These are phyloP conservation scores for Aspergillus egyptiacus DNA, from an alignment of 495 filamentous ascomycete genomes.

Conservation along the genomic window DNA sequence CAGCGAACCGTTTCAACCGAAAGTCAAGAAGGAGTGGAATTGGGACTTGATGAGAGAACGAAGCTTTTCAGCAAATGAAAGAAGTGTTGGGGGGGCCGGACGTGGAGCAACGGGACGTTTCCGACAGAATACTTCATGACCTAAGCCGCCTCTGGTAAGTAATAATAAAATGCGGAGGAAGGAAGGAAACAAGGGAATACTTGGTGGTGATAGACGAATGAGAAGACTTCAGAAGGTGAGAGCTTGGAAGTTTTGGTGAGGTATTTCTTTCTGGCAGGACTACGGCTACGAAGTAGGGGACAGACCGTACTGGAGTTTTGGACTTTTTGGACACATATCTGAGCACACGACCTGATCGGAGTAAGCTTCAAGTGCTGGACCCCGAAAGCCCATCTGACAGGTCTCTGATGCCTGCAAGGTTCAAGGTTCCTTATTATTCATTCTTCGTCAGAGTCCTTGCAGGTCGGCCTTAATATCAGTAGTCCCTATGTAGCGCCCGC, in stretches of 20 bases:
- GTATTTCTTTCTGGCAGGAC: constrained; percentile 22
- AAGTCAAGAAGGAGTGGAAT: constrained; percentile 19
- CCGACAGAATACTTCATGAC: constrained; percentile 7
- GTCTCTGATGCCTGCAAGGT: too few relatives aligned
- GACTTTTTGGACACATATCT: too few relatives aligned
- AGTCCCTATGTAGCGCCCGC: too few relatives aligned
- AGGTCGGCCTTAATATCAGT: too few relatives aligned
- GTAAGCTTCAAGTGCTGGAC: not conserved
- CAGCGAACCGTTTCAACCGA: constrained; percentile 36
- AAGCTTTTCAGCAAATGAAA: constrained; percentile 27
- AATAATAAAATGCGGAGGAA: constrained; percentile 21
- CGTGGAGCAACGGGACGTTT: constrained; percentile 22
- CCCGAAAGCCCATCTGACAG: not conserved
- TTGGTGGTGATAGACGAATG: constrained; percentile 12
- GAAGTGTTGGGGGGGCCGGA: constrained; percentile 3
- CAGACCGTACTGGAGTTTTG: too few relatives aligned
- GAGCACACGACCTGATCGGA: constrained; percentile 5
- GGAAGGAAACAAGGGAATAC: constrained; percentile 3
- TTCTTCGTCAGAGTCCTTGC: too few relatives aligned
- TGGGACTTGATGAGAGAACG: constrained; percentile 20
- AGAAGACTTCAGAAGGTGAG: constrained; percentile 1
- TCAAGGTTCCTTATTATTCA: too few relatives aligned
- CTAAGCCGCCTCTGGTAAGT: not conserved
- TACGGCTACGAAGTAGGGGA: constrained; percentile 20
- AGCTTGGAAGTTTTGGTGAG: constrained; percentile 10